Percentiles rank a stretch among this genome's conserved stretches.
phyloP scores from a whole-genome alignment of 2,329 filamentous ascomycete species.

The Curvularia sp. region DNA sequence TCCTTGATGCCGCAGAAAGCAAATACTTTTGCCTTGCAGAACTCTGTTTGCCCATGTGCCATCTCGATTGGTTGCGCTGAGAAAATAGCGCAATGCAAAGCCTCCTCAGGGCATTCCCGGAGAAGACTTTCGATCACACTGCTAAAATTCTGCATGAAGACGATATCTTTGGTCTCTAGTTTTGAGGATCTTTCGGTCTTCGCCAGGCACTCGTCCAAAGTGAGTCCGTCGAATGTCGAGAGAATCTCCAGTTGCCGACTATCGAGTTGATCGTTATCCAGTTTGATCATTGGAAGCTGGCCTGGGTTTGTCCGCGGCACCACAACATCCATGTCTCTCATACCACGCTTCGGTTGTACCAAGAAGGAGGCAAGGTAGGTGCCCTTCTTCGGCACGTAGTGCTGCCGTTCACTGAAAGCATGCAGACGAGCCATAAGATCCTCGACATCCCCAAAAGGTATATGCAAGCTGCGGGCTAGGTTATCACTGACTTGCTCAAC shows the following conservation, averaged over 20 bases:
- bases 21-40: conserved; percentile 49
- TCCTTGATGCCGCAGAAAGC: conserved; percentile 57
- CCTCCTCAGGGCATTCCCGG: conserved; percentile 49
- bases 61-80: conserved; percentile 52
- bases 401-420: conserved; percentile 54
- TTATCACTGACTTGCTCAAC: conserved; percentile 67
- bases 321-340: conserved; percentile 55
- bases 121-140: conserved; percentile 50
- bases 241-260: conserved; percentile 32
- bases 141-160: conserved; percentile 40
- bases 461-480: conserved; percentile 77
- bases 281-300: conserved; percentile 55
- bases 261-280: conserved; percentile 43
- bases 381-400: conserved; percentile 59
- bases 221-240: conserved; percentile 36
- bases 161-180: conserved; percentile 27
- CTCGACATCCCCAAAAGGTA: conserved; percentile 68
- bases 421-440: conserved; percentile 70
- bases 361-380: conserved; percentile 51
- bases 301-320: conserved; percentile 52
- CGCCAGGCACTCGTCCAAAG: conserved; percentile 41
- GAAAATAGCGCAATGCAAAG: conserved; percentile 55
- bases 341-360: conserved; percentile 48
- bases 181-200: conserved; percentile 41
- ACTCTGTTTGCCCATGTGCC: conserved; percentile 39